Base-by-base conservation (phyloP, 441 rosid genomes). In the Biscutella auriculata region DNA sequence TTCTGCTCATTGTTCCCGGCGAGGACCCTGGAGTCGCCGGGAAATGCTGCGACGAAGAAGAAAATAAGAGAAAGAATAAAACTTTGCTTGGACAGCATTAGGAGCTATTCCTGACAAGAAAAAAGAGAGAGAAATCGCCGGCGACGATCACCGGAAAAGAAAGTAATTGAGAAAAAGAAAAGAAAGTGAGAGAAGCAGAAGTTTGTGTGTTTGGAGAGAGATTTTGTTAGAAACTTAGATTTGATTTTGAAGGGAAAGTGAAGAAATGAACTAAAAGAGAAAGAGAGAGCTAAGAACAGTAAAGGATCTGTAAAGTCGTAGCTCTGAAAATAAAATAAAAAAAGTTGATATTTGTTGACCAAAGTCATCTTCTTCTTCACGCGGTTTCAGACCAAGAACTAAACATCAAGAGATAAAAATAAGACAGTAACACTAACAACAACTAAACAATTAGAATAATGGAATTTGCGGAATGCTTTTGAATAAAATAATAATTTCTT, bases 71-170 rank as follows among this genome's bases (percentile, higher is more conserved):
- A 15, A 16, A 73, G 62, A 41, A 58, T 46, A 43, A 70, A 19
- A 68, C 67, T 56, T 21, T 53, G 50, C 71, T 66, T 72, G 63
- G 76, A 63, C 46, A 73, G 66, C 91, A 89, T 89, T 43, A 41
- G 52, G 15, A 48, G 43, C 26, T 25, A 6, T 25, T 29, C 0
- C 12, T 37, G 15, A 32, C 30, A 36, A 28, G 12, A 29, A n/a
- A 27, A 9, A 39, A 1, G 1, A 9, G 9, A 6, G 3, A 35
- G 3, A 17, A 44, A 63, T 45, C 14, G 37, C 44, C 50, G 60
- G 25, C 37, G 52, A 37, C 2, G 32, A 53, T 37, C 8, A 37
- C 32, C n/a, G 55, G 21, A 6, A 44, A 40, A 36, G 3, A 8
- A 39, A 11, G n/a, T n/a, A n/a, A 48, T 1, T 39, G 2, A 32